phyloP scores from a whole-genome alignment of 306 rosid genomes.

The Castanea sativa region DNA sequence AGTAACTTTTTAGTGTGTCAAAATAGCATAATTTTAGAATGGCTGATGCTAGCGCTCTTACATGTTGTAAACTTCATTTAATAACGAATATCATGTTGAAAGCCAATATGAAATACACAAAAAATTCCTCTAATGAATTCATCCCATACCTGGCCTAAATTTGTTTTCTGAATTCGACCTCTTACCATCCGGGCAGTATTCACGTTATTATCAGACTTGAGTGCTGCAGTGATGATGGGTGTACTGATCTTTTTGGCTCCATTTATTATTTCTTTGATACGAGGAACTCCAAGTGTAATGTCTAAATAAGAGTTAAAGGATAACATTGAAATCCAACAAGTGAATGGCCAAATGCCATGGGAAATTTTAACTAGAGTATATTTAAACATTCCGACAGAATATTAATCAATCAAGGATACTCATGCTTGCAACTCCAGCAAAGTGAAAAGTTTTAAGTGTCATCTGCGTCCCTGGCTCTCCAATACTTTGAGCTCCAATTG shows the following conservation, averaged over 20 bases:
- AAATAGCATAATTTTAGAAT: too few species aligned
- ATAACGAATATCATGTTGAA: background rate
- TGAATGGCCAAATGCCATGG: constrained; percentile 1
- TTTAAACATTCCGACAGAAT: background rate
- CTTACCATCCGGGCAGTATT: constrained; percentile 64
- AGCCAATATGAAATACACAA: background rate
- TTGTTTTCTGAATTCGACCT: constrained; percentile 93
- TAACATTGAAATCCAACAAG: constrained; percentile 29
- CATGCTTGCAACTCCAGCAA: constrained; percentile 99
- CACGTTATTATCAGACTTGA: constrained; percentile 50
- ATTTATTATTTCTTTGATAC: constrained; percentile 89
- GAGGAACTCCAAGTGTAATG: constrained; percentile 92
- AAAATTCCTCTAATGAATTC: background rate
- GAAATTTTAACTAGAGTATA: constrained; percentile 8
- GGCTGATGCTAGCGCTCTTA: background rate
- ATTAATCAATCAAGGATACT: constrained; percentile 69
- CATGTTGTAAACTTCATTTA: background rate
- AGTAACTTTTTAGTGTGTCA: too few species aligned
- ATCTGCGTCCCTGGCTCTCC: constrained; percentile 99
- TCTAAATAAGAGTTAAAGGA: constrained; percentile 62
- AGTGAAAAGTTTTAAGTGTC: constrained; percentile 94
- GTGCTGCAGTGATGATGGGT: constrained; percentile 81
- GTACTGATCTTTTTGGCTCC: constrained; percentile 75
- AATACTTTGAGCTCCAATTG: constrained; percentile 97
- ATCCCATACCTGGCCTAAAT: constrained; percentile 70